A percentile compares a stretch with the other conserved stretches of the same genome.
phyloP scores from a whole-genome alignment of 1,139 yeast species.

The Nematodospora anomalae region DNA sequence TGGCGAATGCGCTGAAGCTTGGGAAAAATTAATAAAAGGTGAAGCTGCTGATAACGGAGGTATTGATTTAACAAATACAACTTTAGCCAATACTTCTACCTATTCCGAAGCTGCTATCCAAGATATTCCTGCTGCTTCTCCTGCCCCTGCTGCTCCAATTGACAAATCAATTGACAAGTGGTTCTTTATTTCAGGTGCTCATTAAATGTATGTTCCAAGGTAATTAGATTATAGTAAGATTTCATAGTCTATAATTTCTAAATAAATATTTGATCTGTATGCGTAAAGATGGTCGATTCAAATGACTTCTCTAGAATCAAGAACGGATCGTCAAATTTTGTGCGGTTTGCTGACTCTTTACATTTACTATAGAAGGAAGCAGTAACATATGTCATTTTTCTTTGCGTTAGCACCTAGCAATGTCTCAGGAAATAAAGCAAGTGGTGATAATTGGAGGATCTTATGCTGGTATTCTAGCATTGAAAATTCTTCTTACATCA shows the following conservation, averaged over 20 bases:
- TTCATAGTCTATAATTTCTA: slow-evolving; percentile 1
- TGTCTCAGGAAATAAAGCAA: slow-evolving; percentile 6
- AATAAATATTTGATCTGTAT: no score
- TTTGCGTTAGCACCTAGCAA: no score
- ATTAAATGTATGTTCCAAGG: slow-evolving; percentile 22
- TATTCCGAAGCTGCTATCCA: slow-evolving; percentile 49
- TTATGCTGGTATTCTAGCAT: slow-evolving; percentile 31
- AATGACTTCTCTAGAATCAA: no score
- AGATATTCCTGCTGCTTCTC: slow-evolving; percentile 67
- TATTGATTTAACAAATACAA: slow-evolving; percentile 70
- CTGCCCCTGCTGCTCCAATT: slow-evolving; percentile 85
- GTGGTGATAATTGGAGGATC: slow-evolving; percentile 39
- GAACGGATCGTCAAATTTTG: no score
- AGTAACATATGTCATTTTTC: no score
- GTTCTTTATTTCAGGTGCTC: slow-evolving; percentile 95
- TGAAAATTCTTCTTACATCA: slow-evolving; percentile 19
- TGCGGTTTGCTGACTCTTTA: no score
- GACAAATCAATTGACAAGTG: slow-evolving; percentile 97
- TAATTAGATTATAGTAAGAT: background rate
- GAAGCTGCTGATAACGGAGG: slow-evolving; percentile 47
- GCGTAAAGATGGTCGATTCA: no score
- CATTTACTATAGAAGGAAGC: no score
- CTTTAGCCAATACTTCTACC: slow-evolving; percentile 59
- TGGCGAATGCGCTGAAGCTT: slow-evolving; percentile 74
- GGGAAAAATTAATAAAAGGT: slow-evolving; percentile 69